Conservation (phyloP, 225 moss, liverwort and hornwort species). For the Ulota crispa region DNA sequence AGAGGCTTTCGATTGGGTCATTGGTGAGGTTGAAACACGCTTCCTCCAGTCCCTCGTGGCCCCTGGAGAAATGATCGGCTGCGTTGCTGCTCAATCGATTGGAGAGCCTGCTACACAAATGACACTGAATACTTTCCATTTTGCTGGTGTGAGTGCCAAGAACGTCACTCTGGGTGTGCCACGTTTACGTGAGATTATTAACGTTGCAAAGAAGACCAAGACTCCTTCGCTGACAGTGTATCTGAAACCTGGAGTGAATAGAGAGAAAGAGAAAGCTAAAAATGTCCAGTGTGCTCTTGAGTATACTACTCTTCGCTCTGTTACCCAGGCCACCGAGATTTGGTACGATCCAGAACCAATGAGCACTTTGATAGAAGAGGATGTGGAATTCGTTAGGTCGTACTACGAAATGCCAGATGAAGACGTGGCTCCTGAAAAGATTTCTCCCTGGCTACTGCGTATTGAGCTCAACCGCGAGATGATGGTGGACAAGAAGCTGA, state of each 20-base stretch:
- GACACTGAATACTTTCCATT: conserved; percentile 78
- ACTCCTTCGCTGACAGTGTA: conserved; percentile 93
- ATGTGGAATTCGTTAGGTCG: conserved; percentile 90
- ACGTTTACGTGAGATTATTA: conserved; percentile 92
- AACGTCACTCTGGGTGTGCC: conserved; percentile 97
- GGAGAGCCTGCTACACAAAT: conserved; percentile 98
- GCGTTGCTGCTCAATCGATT: conserved; percentile 97
- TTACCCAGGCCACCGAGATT: conserved; percentile 94
- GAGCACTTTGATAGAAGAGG: conserved; percentile 96
- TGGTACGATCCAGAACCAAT: conserved; percentile 99
- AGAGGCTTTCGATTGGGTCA: conserved; percentile 99
- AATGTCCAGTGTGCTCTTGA: conserved; percentile 96
- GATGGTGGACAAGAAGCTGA: conserved; percentile 99
- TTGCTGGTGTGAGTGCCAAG: conserved; percentile 89
- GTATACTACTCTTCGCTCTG: conserved; percentile 91
- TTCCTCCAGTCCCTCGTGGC: conserved; percentile 96
- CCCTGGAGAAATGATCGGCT: conserved; percentile 99
- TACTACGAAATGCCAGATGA: conserved; percentile 99
- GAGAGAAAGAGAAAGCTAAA: conserved; percentile 90
- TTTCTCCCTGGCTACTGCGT: conserved; percentile 92
- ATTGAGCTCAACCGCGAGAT: conserved; percentile 96
- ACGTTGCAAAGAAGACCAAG: conserved; percentile 97
- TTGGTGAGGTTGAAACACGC: conserved; percentile 94
- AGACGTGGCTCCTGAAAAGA: conserved; percentile 96
- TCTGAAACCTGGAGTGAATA: conserved; percentile 72